Evolutionary conservation across 2,329 filamentous ascomycete genomes (phyloP).

Genomic region (Magnaporthiopsis poae): DNA sequence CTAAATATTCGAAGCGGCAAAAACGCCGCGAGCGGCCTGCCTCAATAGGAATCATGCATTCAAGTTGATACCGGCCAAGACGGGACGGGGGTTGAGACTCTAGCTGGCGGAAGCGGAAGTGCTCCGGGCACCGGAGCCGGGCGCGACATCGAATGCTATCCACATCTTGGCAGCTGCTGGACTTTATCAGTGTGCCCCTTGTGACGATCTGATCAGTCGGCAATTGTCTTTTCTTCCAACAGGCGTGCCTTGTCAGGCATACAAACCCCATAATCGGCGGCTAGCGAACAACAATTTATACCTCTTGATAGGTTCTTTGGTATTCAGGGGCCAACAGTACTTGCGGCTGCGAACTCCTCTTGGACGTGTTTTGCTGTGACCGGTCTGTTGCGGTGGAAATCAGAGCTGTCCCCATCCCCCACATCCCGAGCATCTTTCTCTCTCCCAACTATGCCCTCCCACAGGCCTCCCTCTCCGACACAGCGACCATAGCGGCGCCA

Average conservation of each 20-base stretch:
- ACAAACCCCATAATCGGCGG: too few relatives aligned
- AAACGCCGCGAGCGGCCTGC: not conserved
- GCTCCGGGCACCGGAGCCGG: not conserved
- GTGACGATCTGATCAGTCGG: too few relatives aligned
- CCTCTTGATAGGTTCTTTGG: too few relatives aligned
- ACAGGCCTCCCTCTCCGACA: not conserved
- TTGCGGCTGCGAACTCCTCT: too few relatives aligned
- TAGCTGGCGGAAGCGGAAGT: not conserved
- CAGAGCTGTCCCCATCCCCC: too few relatives aligned
- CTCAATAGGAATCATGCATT: too few relatives aligned
- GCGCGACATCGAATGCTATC: not conserved
- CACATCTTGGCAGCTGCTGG: not conserved
- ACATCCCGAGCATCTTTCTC: not conserved
- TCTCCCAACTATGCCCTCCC: not conserved
- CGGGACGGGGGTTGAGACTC: not conserved
- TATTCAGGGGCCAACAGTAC: too few relatives aligned
- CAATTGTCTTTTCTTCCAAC: not conserved
- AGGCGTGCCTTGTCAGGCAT: too few relatives aligned
- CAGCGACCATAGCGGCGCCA: too few relatives aligned
- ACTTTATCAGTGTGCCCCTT: not conserved
- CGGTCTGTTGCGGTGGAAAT: too few relatives aligned
- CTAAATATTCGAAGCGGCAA: not conserved
- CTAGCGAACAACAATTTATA: too few relatives aligned
- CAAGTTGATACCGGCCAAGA: not conserved
- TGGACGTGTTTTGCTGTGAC: too few relatives aligned